Evolutionary conservation across 208 protist genomes (phyloP).

Genomic region (Acanthamoeba castellanii): DNA sequence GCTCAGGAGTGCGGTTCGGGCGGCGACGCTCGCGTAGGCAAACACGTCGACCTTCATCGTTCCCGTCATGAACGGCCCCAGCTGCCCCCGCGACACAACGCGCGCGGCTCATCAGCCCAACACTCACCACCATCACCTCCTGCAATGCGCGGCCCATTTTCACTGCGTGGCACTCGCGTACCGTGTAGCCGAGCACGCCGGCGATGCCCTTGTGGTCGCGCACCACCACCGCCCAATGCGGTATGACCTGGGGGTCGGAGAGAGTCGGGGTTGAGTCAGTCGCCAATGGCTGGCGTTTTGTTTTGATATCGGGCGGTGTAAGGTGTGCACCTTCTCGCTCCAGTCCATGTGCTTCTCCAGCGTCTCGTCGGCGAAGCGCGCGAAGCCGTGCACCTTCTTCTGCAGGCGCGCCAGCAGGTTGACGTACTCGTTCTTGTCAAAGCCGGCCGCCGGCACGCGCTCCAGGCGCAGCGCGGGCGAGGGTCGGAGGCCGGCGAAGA

Average conservation of each 20-base stretch:
- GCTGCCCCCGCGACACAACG: background rate
- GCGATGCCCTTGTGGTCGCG: constrained; percentile 54
- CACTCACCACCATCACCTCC: background rate
- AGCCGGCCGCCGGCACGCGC: background rate
- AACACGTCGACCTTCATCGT: background rate
- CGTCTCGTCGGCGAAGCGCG: background rate
- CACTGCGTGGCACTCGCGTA: no score
- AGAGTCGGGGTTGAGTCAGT: no score
- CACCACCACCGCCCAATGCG: constrained; percentile 48
- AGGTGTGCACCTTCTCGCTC: constrained; percentile 49
- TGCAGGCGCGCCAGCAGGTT: constrained; percentile 4
- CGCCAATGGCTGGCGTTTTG: no score
- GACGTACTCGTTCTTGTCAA: constrained; percentile 16
- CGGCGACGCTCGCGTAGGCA: background rate
- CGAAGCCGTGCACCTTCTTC: constrained; percentile 36
- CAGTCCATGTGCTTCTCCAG: constrained; percentile 49
- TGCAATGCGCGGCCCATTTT: background rate
- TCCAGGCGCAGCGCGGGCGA: background rate
- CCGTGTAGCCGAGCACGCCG: constrained; percentile 15
- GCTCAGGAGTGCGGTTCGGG: constrained; percentile 13
- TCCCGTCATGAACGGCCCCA: constrained; percentile 26
- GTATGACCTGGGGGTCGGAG: background rate
- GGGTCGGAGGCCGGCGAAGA: background rate
- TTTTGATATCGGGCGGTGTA: background rate
- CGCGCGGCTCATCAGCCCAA: background rate